phyloP scores from a whole-genome alignment of 2,329 filamentous ascomycete genomes.

The Sclerotinia glacialis region DNA sequence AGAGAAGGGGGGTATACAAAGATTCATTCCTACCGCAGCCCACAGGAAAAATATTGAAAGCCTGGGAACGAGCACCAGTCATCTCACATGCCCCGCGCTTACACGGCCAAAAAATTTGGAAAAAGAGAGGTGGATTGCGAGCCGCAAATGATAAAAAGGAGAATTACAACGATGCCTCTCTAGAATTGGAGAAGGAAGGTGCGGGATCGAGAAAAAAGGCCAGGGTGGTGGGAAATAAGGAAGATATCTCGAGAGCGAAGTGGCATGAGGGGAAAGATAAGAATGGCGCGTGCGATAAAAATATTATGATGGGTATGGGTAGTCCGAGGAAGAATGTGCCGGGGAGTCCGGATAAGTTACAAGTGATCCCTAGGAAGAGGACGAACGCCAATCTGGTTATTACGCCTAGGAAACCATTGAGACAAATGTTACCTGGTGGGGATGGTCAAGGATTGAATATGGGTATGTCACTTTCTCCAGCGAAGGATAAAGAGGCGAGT shows the following conservation, averaged over 20 bases:
- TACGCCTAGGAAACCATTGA: slow-evolving; percentile 36
- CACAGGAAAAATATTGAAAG: slow-evolving; percentile 26
- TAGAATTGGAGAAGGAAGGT: slow-evolving; percentile 41
- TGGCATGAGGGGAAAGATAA: slow-evolving; percentile 34
- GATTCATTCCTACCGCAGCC: slow-evolving; percentile 35
- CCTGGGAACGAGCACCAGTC: slow-evolving; percentile 38
- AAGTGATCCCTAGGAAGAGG: slow-evolving; percentile 35
- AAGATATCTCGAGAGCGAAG: slow-evolving; percentile 38
- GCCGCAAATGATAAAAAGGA: slow-evolving; percentile 28
- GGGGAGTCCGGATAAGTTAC: slow-evolving; percentile 7
- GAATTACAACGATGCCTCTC: slow-evolving; percentile 29
- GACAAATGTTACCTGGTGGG: slow-evolving; percentile 24
- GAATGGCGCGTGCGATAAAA: background rate
- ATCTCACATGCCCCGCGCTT: slow-evolving; percentile 37
- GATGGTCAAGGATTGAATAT: slow-evolving; percentile 1
- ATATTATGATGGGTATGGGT: slow-evolving; percentile 16
- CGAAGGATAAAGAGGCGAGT: background rate
- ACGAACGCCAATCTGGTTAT: slow-evolving; percentile 39
- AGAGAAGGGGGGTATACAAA: slow-evolving; percentile 35
- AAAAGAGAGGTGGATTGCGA: slow-evolving; percentile 28
- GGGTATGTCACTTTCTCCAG: background rate
- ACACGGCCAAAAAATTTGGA: slow-evolving; percentile 40
- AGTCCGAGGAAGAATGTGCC: slow-evolving; percentile 27
- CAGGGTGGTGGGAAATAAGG: slow-evolving; percentile 35
- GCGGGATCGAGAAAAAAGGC: slow-evolving; percentile 40